Evolutionary conservation across 805 yeast species (phyloP), one percentile per base, ranked within the genome.

Genomic region (Metschnikowia gruessii): DNA sequence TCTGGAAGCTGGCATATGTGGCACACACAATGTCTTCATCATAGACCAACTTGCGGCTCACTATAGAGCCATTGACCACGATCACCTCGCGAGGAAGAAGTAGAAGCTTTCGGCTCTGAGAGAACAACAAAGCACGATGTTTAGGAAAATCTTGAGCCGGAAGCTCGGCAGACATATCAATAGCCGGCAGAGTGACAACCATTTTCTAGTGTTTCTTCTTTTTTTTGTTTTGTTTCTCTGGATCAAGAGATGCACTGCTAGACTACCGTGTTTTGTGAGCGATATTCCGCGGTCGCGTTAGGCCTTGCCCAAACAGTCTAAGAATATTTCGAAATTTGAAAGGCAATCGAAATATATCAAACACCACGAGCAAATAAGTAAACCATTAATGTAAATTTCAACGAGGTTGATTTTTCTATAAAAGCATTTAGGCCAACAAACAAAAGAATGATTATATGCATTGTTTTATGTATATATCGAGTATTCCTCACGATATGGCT

Each of bases 11-110:
- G 0, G 87, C 79, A 51, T 83, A 83, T 13, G 83, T 77, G 12
- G 94, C 88, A 42, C 74, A 68, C 5, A 83, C 58, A 1, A 88
- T 70, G 16, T 72, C 74, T 10, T 75, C 74, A 10, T 76, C 79
- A 54, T 72, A 82, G 4, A 65, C 63, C 48, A 84, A 66, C 46
- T 71, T 76, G 38, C 82, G 69, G 15, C 77, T 61, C 10, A 81
- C 59, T 4, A 73, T 53, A 3, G 76, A 77, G 11, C 84, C 84
- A 42, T 71, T 66, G 37, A 75, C 64, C 70, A 83, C 76, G 34
- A 66, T 57, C 15, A 77, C 81, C 42, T 71, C 74, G 49, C 63
- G 66, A 42, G 54, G 65, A 50, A 59, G 55, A 9, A 69, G 58
- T 37, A 66, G 65, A 38, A 71, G 65, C 56, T 60, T 75, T 39